A percentile compares a stretch with the other conserved stretches of the same genome.
Conservation (phyloP, 2,329 filamentous ascomycete genomes). For the Chaetomiaceae sp. region DNA sequence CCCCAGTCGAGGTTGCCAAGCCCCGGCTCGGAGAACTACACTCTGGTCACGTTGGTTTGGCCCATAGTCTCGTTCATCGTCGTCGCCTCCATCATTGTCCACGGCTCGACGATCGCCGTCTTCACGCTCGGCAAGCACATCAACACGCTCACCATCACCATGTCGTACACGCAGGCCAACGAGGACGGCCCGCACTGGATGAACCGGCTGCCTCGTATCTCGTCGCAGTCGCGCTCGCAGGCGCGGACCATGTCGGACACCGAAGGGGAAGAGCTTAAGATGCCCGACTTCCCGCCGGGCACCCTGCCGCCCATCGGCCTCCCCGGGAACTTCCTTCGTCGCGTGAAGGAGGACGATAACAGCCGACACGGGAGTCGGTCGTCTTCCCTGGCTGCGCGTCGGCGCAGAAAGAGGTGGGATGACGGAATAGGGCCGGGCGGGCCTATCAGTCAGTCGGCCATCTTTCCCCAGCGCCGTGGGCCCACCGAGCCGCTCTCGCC, state of each 20-base stretch:
- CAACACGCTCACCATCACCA: slow-evolving; percentile 89
- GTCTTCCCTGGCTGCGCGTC: slow-evolving; percentile 53
- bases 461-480: slow-evolving; percentile 56
- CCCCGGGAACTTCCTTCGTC: slow-evolving; percentile 71
- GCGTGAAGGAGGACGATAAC: slow-evolving; percentile 71
- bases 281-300: slow-evolving; percentile 58
- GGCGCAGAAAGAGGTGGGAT: slow-evolving; percentile 63
- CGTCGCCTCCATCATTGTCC: slow-evolving; percentile 87
- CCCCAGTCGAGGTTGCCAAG: slow-evolving; percentile 61
- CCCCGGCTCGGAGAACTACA: slow-evolving; percentile 50
- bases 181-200: slow-evolving; percentile 92
- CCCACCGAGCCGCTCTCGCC: slow-evolving; percentile 22
- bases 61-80: slow-evolving; percentile 93
- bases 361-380: slow-evolving; percentile 50
- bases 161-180: slow-evolving; percentile 88
- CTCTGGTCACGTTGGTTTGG: slow-evolving; percentile 83
- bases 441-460: slow-evolving; percentile 83
- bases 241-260: slow-evolving; percentile 78
- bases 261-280: slow-evolving; percentile 59
- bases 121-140: slow-evolving; percentile 97
- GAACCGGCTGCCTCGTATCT: slow-evolving; percentile 74
- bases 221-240: slow-evolving; percentile 67
- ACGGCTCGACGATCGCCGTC: slow-evolving; percentile 96
- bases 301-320: slow-evolving; percentile 65
- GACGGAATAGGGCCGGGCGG: slow-evolving; percentile 73